A percentile compares a stretch with the other conserved stretches of the same genome.
phyloP scores from a whole-genome alignment of 179 eudicot species.

The Spinacia oleracea region DNA sequence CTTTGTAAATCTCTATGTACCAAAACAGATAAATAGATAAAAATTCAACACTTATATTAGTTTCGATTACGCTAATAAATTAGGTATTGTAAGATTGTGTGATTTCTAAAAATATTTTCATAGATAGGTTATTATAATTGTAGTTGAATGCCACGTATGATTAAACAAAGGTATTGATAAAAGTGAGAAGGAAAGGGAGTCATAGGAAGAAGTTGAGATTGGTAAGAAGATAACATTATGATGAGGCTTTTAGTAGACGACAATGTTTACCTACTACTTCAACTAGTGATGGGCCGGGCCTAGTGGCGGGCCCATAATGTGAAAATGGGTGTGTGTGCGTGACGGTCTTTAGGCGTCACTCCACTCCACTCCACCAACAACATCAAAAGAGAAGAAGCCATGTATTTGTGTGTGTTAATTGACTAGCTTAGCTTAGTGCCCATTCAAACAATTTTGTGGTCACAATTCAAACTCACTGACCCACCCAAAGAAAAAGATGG shows the following conservation, averaged over 20 bases:
- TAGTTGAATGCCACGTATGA: conserved; percentile 4
- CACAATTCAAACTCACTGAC: conserved; percentile 15
- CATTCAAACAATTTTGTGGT: conserved; percentile 10
- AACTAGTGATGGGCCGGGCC: not conserved
- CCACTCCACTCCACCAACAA: too few relatives aligned
- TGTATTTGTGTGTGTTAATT: not conserved
- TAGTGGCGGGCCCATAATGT: not conserved
- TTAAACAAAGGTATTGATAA: not conserved
- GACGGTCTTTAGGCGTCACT: conserved; percentile 28
- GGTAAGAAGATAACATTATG: conserved; percentile 15
- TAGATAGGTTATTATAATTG: too few relatives aligned
- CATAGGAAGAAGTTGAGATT: conserved; percentile 12
- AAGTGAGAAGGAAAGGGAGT: not conserved
- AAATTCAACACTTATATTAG: too few relatives aligned
- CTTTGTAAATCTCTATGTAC: too few relatives aligned
- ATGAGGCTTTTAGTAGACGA: not conserved
- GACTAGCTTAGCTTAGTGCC: not conserved
- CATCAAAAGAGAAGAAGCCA: too few relatives aligned
- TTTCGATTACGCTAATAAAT: too few relatives aligned
- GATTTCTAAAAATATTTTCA: too few relatives aligned
- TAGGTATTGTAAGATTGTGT: too few relatives aligned
- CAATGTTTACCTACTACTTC: conserved; percentile 36
- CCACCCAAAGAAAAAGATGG: conserved; percentile 8
- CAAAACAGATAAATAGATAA: too few relatives aligned
- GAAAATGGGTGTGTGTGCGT: conserved; percentile 5